phyloP scores from a whole-genome alignment of 2,329 filamentous ascomycete genomes.

The Calycina herbarum region DNA sequence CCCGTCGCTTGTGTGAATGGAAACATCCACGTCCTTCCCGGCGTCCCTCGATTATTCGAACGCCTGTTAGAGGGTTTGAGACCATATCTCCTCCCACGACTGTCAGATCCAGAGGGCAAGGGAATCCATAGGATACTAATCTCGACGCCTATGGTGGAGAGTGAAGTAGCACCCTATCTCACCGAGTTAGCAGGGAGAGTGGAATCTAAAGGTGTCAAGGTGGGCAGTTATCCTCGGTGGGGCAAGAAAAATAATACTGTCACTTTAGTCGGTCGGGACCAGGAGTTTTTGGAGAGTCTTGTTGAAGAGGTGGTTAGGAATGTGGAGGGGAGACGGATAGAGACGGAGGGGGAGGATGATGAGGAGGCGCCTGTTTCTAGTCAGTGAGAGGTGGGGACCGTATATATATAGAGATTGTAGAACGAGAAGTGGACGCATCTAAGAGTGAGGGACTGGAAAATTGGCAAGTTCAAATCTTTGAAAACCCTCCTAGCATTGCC shows the following conservation, averaged over 20 bases:
- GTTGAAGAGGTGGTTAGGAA: slow-evolving; percentile 45
- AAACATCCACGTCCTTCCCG: slow-evolving; percentile 90
- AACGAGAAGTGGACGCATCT: too few relatives aligned
- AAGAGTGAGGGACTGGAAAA: too few relatives aligned
- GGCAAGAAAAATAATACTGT: slow-evolving; percentile 85
- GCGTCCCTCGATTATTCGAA: slow-evolving; percentile 82
- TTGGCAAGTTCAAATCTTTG: too few relatives aligned
- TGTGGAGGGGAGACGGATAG: neutral
- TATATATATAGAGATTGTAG: too few relatives aligned
- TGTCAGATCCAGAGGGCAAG: slow-evolving; percentile 78
- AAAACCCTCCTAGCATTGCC: too few relatives aligned
- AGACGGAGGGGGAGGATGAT: too few relatives aligned
- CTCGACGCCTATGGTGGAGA: slow-evolving; percentile 86
- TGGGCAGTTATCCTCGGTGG: slow-evolving; percentile 94
- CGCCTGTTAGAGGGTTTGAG: slow-evolving; percentile 75
- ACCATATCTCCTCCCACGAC: slow-evolving; percentile 65
- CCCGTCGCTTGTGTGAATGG: slow-evolving; percentile 86
- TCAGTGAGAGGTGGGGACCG: too few relatives aligned
- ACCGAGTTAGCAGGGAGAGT: slow-evolving; percentile 76
- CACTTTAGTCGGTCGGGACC: slow-evolving; percentile 77
- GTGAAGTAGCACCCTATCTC: slow-evolving; percentile 77
- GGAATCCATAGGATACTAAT: slow-evolving; percentile 78
- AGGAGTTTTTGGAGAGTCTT: slow-evolving; percentile 74
- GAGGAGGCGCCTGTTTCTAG: too few relatives aligned
- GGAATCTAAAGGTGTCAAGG: slow-evolving; percentile 77